Evolutionary conservation across 345 rosid species (phyloP).

Genomic region (Xanthoceras sorbifolium): DNA sequence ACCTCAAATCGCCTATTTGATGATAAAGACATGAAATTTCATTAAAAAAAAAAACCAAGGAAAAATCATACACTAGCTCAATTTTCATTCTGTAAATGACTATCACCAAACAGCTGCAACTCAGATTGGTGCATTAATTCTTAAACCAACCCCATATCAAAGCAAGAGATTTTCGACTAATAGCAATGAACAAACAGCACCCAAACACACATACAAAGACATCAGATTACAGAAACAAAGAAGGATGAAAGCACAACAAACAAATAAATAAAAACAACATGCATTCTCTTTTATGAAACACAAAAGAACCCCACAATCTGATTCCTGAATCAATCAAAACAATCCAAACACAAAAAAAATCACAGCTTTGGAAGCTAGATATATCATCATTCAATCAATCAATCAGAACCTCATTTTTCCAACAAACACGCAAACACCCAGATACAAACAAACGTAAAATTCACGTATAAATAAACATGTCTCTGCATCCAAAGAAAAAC

Average conservation of each 20-base stretch:
- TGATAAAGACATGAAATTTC: no score
- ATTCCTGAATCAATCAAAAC: background rate
- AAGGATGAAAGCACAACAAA: background rate
- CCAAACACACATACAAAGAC: background rate
- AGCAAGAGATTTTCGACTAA: background rate
- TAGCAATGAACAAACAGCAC: background rate
- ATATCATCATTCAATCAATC: background rate
- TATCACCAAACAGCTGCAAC: background rate
- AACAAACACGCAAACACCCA: background rate
- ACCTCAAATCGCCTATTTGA: no score
- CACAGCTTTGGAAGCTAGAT: background rate
- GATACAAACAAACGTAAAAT: background rate
- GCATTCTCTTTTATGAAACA: background rate
- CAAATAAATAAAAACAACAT: background rate
- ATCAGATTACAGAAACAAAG: background rate
- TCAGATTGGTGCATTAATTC: background rate
- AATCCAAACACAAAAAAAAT: background rate
- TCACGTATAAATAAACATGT: no score
- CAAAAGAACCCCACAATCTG: background rate
- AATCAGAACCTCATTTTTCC: background rate
- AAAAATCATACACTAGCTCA: background rate
- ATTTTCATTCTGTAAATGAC: background rate
- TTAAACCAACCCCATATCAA: background rate
- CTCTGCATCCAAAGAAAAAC: background rate
- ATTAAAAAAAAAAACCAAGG: no score